These are phyloP conservation scores for Cadophora sp. DNA, from an alignment of 2,329 filamentous ascomycete genomes.

Conservation along the genomic window DNA sequence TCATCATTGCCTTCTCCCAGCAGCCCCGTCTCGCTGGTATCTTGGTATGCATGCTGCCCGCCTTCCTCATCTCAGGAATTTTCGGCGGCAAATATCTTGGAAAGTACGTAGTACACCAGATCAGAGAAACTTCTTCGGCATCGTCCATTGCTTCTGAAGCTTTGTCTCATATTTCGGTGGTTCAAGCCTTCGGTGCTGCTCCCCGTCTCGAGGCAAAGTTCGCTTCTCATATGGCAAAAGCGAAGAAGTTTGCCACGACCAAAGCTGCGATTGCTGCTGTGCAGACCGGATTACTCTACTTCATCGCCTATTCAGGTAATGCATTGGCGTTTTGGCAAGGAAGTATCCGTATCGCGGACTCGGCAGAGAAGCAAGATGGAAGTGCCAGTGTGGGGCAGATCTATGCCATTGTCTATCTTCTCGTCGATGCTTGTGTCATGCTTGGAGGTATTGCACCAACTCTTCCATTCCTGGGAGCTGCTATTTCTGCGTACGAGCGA, in stretches of 20 bases:
- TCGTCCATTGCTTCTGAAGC: conserved; percentile 16
- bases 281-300: conserved; percentile 54
- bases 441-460: background rate
- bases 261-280: conserved; percentile 57
- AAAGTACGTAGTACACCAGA: background rate
- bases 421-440: conserved; percentile 54
- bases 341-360: conserved; percentile 54
- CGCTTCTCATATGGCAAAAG: conserved; percentile 50
- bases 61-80: background rate
- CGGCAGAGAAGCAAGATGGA: conserved; percentile 25
- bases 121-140: conserved; percentile 1
- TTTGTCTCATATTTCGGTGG: conserved; percentile 1
- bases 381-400: conserved; percentile 44
- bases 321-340: conserved; percentile 65
- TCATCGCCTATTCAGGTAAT: conserved; percentile 52
- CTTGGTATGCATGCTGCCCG: conserved; percentile 6
- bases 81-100: background rate
- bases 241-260: conserved; percentile 53
- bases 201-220: conserved; percentile 57
- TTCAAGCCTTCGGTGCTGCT: conserved; percentile 53
- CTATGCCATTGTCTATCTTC: conserved; percentile 60
- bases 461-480: conserved; percentile 9
- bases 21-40: conserved; percentile 13
- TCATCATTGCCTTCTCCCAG: conserved; percentile 17
- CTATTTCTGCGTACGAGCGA: conserved; percentile 4